Percentiles rank a stretch among this genome's conserved stretches.
phyloP scores from a whole-genome alignment of 305 asterid species.

The Fraxinus nigra region DNA sequence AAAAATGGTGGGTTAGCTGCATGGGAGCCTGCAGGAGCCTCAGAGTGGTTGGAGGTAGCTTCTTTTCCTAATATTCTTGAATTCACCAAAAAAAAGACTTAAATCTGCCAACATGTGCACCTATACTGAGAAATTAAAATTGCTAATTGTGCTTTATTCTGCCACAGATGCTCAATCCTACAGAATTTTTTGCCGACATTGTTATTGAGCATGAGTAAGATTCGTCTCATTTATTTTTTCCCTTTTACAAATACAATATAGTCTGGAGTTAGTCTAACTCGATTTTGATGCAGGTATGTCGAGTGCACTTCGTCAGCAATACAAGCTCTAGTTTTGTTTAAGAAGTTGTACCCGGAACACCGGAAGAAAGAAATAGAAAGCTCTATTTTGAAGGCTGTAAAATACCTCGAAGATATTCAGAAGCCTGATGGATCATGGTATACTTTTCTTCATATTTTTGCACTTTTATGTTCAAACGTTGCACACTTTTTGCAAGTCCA shows the following conservation, averaged over 20 bases:
- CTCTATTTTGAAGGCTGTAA: conserved; percentile 47
- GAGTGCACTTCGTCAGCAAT: conserved; percentile 85
- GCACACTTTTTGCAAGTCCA: background rate
- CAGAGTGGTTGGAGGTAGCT: conserved; percentile 77
- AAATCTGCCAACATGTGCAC: background rate
- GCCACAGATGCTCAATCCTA: conserved; percentile 73
- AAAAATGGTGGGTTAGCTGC: conserved; percentile 89
- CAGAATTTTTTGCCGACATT: conserved; percentile 72
- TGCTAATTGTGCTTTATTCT: background rate
- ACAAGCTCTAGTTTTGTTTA: conserved; percentile 70
- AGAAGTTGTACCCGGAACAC: conserved; percentile 64
- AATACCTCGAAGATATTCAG: conserved; percentile 63
- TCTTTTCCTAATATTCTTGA: conserved; percentile 5
- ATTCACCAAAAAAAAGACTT: background rate
- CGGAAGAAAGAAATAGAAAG: conserved; percentile 60
- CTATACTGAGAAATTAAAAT: background rate
- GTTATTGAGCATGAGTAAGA: conserved; percentile 91
- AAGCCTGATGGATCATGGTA: conserved; percentile 93
- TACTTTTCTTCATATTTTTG: background rate
- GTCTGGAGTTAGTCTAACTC: conserved; percentile 1
- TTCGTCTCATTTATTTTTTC: background rate
- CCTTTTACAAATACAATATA: background rate
- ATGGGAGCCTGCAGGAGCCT: conserved; percentile 94
- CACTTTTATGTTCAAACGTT: background rate
- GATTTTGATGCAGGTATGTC: conserved; percentile 45